Evolutionary conservation across 345 rosid genomes (phyloP).

Genomic region (Hibiscus tridactylites): DNA sequence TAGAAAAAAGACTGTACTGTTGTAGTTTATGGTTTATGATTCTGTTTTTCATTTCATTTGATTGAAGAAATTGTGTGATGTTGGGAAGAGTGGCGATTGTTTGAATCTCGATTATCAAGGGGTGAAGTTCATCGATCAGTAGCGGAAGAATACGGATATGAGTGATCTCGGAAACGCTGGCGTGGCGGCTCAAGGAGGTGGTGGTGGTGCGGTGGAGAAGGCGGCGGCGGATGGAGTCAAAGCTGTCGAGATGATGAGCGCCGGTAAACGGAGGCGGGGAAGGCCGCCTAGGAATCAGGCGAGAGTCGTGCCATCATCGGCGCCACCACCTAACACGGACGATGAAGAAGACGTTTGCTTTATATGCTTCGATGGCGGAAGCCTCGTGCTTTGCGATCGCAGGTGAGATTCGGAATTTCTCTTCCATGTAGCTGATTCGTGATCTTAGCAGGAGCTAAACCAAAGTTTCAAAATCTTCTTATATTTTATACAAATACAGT

Average conservation of each 20-base stretch:
- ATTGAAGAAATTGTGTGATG: slow-evolving; percentile 18
- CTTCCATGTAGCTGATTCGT: background rate
- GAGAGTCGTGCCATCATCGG: slow-evolving; percentile 10
- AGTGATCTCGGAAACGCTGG: slow-evolving; percentile 26
- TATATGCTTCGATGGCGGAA: slow-evolving; percentile 96
- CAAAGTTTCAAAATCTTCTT: background rate
- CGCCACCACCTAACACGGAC: slow-evolving; percentile 22
- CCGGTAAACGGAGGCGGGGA: slow-evolving; percentile 62
- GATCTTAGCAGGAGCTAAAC: background rate
- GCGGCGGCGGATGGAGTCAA: slow-evolving; percentile 19
- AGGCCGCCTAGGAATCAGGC: slow-evolving; percentile 52
- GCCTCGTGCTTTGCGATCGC: slow-evolving; percentile 95
- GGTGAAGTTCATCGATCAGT: slow-evolving; percentile 46
- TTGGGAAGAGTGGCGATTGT: slow-evolving; percentile 1
- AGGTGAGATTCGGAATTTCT: slow-evolving; percentile 37
- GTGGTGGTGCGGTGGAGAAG: background rate
- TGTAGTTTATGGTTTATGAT: too few species aligned
- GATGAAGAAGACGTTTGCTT: slow-evolving; percentile 55
- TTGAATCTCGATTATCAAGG: slow-evolving; percentile 14
- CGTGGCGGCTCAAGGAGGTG: slow-evolving; percentile 7
- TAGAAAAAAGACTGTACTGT: background rate
- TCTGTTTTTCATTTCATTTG: background rate
- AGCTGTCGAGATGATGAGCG: slow-evolving; percentile 17
- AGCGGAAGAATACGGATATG: slow-evolving; percentile 27
- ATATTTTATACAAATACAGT: background rate